Percentiles rank a stretch among this genome's conserved stretches.
Conservation (phyloP, 2,329 filamentous ascomycete species). For the Penicillium sclerotiorum region DNA sequence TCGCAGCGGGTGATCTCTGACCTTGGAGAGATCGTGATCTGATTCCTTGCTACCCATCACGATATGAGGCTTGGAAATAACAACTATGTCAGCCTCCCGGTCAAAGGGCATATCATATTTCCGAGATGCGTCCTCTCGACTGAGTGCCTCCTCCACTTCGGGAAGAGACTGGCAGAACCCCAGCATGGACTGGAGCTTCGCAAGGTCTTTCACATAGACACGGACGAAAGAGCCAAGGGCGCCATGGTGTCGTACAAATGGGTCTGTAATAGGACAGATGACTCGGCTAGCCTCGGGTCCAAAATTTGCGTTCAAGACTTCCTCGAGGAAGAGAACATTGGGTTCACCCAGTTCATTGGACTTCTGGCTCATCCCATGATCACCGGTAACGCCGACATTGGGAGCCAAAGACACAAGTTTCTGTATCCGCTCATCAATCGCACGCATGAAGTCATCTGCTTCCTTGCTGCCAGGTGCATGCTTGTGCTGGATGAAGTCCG, state of each 20-base stretch:
- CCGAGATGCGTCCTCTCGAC: constrained; percentile 32
- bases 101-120: constrained; percentile 2
- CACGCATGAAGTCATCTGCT: constrained; percentile 42
- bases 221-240: constrained; percentile 48
- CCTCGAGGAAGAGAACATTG: constrained; percentile 46
- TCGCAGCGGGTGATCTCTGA: constrained; percentile 31
- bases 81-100: constrained; percentile 38
- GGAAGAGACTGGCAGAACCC: constrained; percentile 31
- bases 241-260: constrained; percentile 49
- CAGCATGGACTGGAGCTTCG: constrained; percentile 32
- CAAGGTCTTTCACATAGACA: constrained; percentile 36
- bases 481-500: constrained; percentile 52
- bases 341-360: constrained; percentile 36
- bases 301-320: constrained; percentile 38
- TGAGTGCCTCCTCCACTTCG: constrained; percentile 37
- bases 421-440: constrained; percentile 38
- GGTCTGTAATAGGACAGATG: constrained; percentile 50
- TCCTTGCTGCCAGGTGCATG: constrained; percentile 41
- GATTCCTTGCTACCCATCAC: constrained; percentile 39
- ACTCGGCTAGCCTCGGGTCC: constrained; percentile 31
- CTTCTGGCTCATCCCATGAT: constrained; percentile 51
- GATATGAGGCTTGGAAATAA: constrained; percentile 39
- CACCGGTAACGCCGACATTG: constrained; percentile 45
- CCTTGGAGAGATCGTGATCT: constrained; percentile 16
- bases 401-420: constrained; percentile 38